These are phyloP conservation scores for Eucalyptus marginata DNA, from an alignment of 345 rosid species.

Conservation along the genomic window DNA sequence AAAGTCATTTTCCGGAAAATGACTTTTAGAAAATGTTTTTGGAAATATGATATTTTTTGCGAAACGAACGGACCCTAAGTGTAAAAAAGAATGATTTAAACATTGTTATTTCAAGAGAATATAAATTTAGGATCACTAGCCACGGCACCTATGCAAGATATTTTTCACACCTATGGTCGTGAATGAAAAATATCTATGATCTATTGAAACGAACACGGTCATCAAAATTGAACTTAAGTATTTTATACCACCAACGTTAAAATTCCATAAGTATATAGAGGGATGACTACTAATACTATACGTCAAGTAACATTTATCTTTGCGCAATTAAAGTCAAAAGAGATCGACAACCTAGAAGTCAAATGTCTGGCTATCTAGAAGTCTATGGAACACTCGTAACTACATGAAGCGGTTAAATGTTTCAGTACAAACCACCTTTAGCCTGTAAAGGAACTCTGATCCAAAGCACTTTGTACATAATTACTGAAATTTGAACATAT, in stretches of 20 bases:
- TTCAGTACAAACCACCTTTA: no score
- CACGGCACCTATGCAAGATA: not conserved
- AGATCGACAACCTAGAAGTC: not conserved
- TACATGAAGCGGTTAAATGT: no score
- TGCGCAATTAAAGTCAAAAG: not conserved
- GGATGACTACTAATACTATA: not conserved
- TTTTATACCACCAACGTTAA: not conserved
- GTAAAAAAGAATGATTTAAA: no score
- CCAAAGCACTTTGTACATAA: no score
- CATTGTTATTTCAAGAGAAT: not conserved
- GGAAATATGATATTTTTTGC: no score
- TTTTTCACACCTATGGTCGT: not conserved
- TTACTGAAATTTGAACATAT: no score
- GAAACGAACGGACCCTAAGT: no score
- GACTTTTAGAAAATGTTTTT: no score
- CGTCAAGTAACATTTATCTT: not conserved
- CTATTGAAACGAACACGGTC: not conserved
- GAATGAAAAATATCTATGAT: not conserved
- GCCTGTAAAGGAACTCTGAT: no score
- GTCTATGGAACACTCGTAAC: not conserved
- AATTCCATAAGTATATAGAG: not conserved
- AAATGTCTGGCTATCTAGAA: not conserved
- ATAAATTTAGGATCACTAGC: not conserved
- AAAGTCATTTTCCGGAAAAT: no score
- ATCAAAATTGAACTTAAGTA: no score